Conservation (phyloP, 257 asterid species). For the Primulina eburnea region DNA sequence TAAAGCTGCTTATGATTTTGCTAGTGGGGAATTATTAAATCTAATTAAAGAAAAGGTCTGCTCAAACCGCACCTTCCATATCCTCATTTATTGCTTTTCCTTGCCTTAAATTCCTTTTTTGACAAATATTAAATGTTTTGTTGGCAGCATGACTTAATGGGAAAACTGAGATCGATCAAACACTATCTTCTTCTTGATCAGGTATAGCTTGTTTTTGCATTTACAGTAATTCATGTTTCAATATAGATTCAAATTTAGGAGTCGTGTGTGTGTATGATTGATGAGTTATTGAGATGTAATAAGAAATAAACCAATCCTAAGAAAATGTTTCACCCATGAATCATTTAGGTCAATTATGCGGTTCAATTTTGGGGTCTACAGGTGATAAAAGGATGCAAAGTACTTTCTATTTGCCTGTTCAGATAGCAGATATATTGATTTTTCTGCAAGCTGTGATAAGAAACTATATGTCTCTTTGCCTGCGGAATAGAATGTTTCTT, state of each 20-base stretch:
- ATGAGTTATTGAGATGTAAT: constrained; percentile 2
- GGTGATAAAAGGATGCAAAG: constrained; percentile 18
- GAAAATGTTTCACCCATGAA: constrained; percentile 13
- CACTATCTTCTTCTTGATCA: constrained; percentile 99
- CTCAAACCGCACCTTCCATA: constrained; percentile 16
- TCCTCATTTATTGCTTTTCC: constrained; percentile 16
- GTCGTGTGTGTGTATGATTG: constrained; percentile 3
- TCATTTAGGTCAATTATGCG: not conserved
- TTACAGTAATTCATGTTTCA: not conserved
- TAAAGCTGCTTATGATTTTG: constrained; percentile 90
- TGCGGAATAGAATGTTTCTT: not conserved
- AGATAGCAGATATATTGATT: too few relatives aligned
- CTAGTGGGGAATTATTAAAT: constrained; percentile 92
- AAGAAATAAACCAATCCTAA: not conserved
- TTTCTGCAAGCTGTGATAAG: not conserved
- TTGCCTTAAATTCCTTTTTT: constrained; percentile 19
- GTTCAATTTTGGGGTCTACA: not conserved
- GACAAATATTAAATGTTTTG: constrained; percentile 26
- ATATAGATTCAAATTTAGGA: constrained; percentile 3
- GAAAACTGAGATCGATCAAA: constrained; percentile 89
- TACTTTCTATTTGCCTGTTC: not conserved
- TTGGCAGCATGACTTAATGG: constrained; percentile 94
- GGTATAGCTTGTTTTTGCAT: constrained; percentile 43
- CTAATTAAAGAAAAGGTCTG: constrained; percentile 89
- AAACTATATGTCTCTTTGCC: constrained; percentile 13